These are phyloP conservation scores for Saturnispora serradocipensis DNA, from an alignment of 805 yeast genomes.

Conservation along the genomic window DNA sequence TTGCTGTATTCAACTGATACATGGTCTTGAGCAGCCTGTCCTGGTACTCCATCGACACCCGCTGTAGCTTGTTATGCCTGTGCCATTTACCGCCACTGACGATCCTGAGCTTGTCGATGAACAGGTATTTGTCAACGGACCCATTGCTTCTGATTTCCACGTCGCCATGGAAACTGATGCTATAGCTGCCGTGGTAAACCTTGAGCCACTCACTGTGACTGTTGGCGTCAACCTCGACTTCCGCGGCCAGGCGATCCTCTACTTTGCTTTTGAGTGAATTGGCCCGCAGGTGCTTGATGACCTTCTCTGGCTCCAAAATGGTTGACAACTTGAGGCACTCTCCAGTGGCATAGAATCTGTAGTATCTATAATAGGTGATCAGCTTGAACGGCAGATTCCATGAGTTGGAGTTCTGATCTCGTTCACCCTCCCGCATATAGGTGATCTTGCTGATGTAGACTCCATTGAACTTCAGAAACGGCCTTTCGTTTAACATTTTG, in stretches of 20 bases:
- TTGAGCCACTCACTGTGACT: slow-evolving; percentile 24
- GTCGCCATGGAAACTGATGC: slow-evolving; percentile 41
- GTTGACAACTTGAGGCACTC: slow-evolving; percentile 60
- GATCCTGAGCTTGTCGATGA: slow-evolving; percentile 55
- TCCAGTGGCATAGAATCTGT: slow-evolving; percentile 76
- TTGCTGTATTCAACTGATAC: slow-evolving; percentile 41
- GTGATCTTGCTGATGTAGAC: slow-evolving; percentile 78
- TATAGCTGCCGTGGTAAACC: slow-evolving; percentile 49
- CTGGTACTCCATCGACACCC: slow-evolving; percentile 56
- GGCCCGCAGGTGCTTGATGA: slow-evolving; percentile 25
- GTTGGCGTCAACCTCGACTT: not conserved
- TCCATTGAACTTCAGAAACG: slow-evolving; percentile 74
- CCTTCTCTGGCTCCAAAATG: slow-evolving; percentile 57
- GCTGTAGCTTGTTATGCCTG: slow-evolving; percentile 60
- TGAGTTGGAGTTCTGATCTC: slow-evolving; percentile 52
- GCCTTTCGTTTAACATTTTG: slow-evolving; percentile 52
- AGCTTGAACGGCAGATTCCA: slow-evolving; percentile 73
- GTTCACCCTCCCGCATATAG: slow-evolving; percentile 76
- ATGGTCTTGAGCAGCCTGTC: slow-evolving; percentile 13
- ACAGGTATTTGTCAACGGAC: slow-evolving; percentile 48
- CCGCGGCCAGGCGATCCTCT: no score
- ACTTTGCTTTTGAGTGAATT: not conserved
- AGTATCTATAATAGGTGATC: slow-evolving; percentile 81
- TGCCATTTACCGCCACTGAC: slow-evolving; percentile 46
- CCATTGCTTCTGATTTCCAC: slow-evolving; percentile 49